These are phyloP conservation scores for Solanum clarkiae DNA, from an alignment of 257 asterid genomes.

Conservation along the genomic window DNA sequence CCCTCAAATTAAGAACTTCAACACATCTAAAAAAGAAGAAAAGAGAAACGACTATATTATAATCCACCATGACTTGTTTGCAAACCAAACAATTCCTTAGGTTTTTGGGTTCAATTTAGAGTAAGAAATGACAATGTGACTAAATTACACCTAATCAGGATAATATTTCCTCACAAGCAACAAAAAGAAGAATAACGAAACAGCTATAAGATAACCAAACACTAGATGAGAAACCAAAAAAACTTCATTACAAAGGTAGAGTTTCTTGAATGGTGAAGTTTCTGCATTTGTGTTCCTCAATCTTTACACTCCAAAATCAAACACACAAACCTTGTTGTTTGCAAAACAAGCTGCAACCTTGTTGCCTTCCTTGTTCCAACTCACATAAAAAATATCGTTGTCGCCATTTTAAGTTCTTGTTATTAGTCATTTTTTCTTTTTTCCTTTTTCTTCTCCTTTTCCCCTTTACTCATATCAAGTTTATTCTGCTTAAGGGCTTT, in stretches of 20 bases:
- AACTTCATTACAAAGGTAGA: not conserved
- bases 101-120: not conserved
- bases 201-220: not conserved
- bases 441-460: no score
- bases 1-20: no score
- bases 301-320: constrained; percentile 66
- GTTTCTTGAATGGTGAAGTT: not conserved
- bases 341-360: constrained; percentile 86
- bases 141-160: not conserved
- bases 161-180: no score
- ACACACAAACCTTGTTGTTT: constrained; percentile 69
- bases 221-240: not conserved
- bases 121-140: not conserved
- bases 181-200: not conserved
- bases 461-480: no score
- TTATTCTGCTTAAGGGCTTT: no score
- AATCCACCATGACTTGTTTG: not conserved
- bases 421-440: no score
- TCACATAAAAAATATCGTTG: not conserved
- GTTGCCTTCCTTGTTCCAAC: constrained; percentile 95
- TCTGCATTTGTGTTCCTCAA: not conserved
- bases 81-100: not conserved
- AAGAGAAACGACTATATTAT: not conserved
- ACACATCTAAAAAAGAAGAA: no score
- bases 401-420: no score